These are phyloP conservation scores for Pythium sp. DNA, from an alignment of 352 stramenopile genomes.

Conservation along the genomic window DNA sequence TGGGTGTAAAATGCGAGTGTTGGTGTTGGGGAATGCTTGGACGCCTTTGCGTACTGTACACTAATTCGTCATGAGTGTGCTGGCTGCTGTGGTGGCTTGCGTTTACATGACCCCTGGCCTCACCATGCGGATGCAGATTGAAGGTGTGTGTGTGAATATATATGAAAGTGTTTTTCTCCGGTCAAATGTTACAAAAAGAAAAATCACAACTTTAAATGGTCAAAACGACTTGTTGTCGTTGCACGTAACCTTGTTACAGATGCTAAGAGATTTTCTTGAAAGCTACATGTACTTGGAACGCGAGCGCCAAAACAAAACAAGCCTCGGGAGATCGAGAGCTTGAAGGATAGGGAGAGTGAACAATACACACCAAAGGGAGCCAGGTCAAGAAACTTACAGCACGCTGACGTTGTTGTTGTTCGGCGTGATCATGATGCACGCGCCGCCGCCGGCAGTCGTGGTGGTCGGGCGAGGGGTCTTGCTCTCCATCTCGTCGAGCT, in stretches of 20 bases:
- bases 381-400: slow-evolving; percentile 11
- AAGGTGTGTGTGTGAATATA: background rate
- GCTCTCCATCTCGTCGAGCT: slow-evolving; percentile 54
- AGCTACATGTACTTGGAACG: background rate
- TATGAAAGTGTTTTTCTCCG: background rate
- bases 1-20: background rate
- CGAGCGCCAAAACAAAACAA: background rate
- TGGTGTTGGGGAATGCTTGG: background rate
- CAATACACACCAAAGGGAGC: background rate
- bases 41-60: background rate
- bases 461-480: slow-evolving; percentile 42
- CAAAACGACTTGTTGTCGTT: background rate
- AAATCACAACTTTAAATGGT: background rate
- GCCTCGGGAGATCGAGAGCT: background rate
- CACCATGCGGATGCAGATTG: background rate
- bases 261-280: background rate
- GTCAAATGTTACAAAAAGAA: background rate
- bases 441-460: slow-evolving; percentile 28
- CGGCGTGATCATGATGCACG: slow-evolving; percentile 50
- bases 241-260: background rate
- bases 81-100: background rate
- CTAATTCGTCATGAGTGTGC: background rate
- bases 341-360: background rate
- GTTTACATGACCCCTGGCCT: background rate
- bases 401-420: slow-evolving; percentile 34